These are phyloP conservation scores for Paecilomyces dactylethromorphus DNA, from an alignment of 2,329 filamentous ascomycete genomes.

Conservation along the genomic window DNA sequence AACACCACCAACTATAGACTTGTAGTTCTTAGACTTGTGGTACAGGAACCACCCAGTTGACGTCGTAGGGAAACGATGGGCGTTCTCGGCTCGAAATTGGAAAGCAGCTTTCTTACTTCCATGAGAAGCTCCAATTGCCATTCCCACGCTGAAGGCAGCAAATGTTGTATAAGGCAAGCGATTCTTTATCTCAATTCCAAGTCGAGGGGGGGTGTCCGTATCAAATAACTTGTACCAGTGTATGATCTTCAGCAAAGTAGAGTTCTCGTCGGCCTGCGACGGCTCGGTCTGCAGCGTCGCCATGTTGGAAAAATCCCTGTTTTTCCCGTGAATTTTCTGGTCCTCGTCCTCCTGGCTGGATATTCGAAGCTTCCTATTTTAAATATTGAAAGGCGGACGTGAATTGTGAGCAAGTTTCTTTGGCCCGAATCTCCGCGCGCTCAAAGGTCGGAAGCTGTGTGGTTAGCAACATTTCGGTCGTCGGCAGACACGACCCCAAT, in stretches of 20 bases:
- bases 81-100: constrained; percentile 90
- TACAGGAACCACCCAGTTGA: constrained; percentile 95
- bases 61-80: constrained; percentile 79
- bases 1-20: constrained; percentile 68
- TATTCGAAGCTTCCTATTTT: not conserved
- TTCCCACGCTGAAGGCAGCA: constrained; percentile 61
- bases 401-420: not conserved
- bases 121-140: constrained; percentile 63
- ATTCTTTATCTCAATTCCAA: constrained; percentile 57
- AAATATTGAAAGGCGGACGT: not conserved
- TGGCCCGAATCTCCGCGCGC: not conserved
- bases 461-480: not conserved
- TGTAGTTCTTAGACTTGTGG: constrained; percentile 96
- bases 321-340: not conserved
- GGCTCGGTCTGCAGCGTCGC: constrained; percentile 6
- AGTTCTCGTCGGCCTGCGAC: constrained; percentile 11
- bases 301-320: not conserved
- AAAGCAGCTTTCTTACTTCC: constrained; percentile 69
- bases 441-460: not conserved
- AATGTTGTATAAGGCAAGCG: constrained; percentile 61
- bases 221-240: constrained; percentile 32
- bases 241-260: constrained; percentile 20
- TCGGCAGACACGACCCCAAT: not conserved
- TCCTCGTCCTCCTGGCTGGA: not conserved
- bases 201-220: constrained; percentile 33